Evolutionary conservation across 495 filamentous ascomycete genomes (phyloP).

Genomic region (Darksidea phi): DNA sequence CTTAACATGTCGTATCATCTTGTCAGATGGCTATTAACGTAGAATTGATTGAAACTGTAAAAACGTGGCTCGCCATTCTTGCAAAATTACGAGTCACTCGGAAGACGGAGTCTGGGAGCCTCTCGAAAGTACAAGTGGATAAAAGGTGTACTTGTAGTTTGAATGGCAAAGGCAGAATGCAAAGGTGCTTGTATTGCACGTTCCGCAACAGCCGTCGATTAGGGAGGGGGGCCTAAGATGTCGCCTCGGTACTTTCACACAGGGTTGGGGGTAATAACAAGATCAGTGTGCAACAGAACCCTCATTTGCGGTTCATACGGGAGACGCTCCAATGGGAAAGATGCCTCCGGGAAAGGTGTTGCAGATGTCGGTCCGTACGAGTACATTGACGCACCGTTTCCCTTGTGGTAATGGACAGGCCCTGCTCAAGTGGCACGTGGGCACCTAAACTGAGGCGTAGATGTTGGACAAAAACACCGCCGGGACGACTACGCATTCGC

Average conservation of each 20-base stretch:
- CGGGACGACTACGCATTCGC: neutral
- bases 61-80: neutral
- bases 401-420: neutral
- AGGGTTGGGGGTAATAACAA: neutral
- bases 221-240: neutral
- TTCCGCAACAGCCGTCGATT: constrained; percentile 6
- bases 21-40: neutral
- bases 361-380: neutral
- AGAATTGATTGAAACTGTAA: neutral
- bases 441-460: neutral
- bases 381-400: neutral
- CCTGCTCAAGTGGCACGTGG: neutral
- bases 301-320: constrained; percentile 1
- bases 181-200: neutral
- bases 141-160: neutral
- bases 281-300: neutral
- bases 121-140: neutral
- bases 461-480: neutral
- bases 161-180: neutral
- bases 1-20: neutral
- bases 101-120: neutral
- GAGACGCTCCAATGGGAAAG: neutral
- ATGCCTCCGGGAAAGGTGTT: neutral
- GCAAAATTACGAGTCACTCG: neutral
- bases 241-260: neutral